phyloP scores from a whole-genome alignment of 768 basidiomycete genomes.

The Boletus edulis region DNA sequence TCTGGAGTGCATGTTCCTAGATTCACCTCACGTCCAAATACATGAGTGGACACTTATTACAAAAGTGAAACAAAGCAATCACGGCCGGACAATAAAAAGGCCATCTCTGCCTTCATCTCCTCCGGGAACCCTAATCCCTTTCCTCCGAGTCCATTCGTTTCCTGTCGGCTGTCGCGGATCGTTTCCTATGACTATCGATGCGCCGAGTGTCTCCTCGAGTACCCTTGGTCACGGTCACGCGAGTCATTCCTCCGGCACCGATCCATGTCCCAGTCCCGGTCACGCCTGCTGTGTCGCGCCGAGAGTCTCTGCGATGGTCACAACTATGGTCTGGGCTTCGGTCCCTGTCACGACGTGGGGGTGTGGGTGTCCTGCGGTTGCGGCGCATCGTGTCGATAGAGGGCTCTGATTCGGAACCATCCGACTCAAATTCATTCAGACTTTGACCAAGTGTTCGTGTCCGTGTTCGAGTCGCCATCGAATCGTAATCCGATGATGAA shows the following conservation, averaged over 20 bases:
- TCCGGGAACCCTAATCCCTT: conserved; percentile 19
- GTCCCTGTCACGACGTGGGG: conserved; percentile 29
- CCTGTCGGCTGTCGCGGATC: conserved; percentile 28
- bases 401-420: conserved; percentile 33
- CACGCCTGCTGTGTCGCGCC: conserved; percentile 17
- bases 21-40: too few relatives aligned
- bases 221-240: conserved; percentile 20
- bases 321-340: conserved; percentile 20
- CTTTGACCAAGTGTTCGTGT: too few relatives aligned
- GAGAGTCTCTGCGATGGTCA: conserved; percentile 18
- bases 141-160: conserved; percentile 23
- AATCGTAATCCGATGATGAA: conserved; percentile 40
- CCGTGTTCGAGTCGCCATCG: too few relatives aligned
- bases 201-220: conserved; percentile 19
- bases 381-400: conserved; percentile 34
- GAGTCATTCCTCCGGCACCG: conserved; percentile 27
- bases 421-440: too few relatives aligned
- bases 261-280: conserved; percentile 23
- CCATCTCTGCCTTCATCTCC: conserved; percentile 7
- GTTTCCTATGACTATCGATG: conserved; percentile 16
- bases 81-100: too few relatives aligned
- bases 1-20: too few relatives aligned
- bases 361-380: conserved; percentile 30
- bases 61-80: too few relatives aligned
- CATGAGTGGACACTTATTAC: too few relatives aligned